These are phyloP conservation scores for Filobasidium floriforme DNA, from an alignment of 768 basidiomycete species.

Conservation along the genomic window DNA sequence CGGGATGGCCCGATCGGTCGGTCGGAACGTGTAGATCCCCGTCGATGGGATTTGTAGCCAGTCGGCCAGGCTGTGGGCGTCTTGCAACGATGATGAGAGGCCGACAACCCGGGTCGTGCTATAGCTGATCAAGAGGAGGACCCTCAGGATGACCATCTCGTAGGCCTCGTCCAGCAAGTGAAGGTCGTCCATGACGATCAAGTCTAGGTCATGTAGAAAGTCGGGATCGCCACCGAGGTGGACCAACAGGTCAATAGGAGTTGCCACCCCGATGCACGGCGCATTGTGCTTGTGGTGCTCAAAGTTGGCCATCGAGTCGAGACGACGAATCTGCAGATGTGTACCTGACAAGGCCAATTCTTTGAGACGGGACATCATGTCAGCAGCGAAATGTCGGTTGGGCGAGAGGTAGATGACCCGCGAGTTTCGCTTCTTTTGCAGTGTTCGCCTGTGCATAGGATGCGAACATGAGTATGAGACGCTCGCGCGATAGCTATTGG, in stretches of 20 bases:
- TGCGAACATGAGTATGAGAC: slow-evolving; percentile 14
- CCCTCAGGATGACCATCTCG: slow-evolving; percentile 70
- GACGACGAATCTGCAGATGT: slow-evolving; percentile 10
- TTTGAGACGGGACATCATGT: slow-evolving; percentile 47
- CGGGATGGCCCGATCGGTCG: slow-evolving; percentile 73
- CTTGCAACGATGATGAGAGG: slow-evolving; percentile 66
- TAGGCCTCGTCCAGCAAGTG: slow-evolving; percentile 73
- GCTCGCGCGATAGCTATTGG: background rate
- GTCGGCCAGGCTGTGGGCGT: slow-evolving; percentile 67
- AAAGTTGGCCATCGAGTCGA: slow-evolving; percentile 38
- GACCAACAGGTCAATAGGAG: slow-evolving; percentile 32
- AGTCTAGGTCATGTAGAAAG: slow-evolving; percentile 49
- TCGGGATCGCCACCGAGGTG: slow-evolving; percentile 23
- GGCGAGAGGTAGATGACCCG: slow-evolving; percentile 64
- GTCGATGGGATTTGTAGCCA: slow-evolving; percentile 70
- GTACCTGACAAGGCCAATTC: slow-evolving; percentile 3
- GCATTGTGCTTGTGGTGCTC: slow-evolving; percentile 10
- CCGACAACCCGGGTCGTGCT: slow-evolving; percentile 64
- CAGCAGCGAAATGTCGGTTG: slow-evolving; percentile 53
- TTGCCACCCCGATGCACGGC: slow-evolving; percentile 30
- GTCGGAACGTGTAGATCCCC: slow-evolving; percentile 67
- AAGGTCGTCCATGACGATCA: slow-evolving; percentile 76
- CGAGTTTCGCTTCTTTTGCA: slow-evolving; percentile 48
- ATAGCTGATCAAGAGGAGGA: slow-evolving; percentile 58
- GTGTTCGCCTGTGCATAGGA: slow-evolving; percentile 52